Percentiles rank a stretch among this genome's conserved stretches.
phyloP scores from a whole-genome alignment of 83 land plant species.

The Isoetes engelmannii region DNA sequence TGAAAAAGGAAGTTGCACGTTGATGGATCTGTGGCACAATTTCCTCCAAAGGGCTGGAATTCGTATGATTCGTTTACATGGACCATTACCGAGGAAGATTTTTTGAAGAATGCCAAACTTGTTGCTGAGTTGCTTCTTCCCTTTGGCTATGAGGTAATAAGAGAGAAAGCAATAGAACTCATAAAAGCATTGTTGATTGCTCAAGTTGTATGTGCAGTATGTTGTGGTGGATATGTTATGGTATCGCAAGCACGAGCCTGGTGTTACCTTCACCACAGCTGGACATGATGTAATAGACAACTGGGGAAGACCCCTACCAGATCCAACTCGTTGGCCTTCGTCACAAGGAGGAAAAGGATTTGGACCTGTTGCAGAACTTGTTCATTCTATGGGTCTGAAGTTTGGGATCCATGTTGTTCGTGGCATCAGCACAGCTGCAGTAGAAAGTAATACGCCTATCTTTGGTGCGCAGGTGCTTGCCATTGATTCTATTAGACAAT shows the following conservation, averaged over 20 bases:
- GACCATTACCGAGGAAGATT: constrained; percentile 28
- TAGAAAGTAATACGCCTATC: constrained; percentile 10
- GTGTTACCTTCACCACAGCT: background rate
- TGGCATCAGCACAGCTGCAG: constrained; percentile 9
- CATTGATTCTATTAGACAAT: too few relatives aligned
- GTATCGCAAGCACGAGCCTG: constrained; percentile 5
- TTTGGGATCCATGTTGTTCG: constrained; percentile 13
- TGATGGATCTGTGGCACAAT: constrained; percentile 10
- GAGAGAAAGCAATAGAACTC: too few relatives aligned
- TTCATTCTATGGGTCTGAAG: constrained; percentile 10
- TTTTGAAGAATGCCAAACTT: constrained; percentile 23
- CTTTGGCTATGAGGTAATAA: constrained; percentile 31
- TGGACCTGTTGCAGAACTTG: constrained; percentile 9
- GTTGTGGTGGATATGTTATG: constrained; percentile 11
- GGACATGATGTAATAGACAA: constrained; percentile 8
- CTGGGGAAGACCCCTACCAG: constrained; percentile 13
- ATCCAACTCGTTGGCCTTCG: constrained; percentile 12
- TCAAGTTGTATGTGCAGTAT: constrained; percentile 4
- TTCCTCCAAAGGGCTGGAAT: constrained; percentile 37
- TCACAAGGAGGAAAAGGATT: constrained; percentile 13
- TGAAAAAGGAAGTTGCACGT: too few relatives aligned
- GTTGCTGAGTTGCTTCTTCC: constrained; percentile 20
- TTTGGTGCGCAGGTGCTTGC: constrained; percentile 6
- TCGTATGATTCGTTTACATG: constrained; percentile 34
- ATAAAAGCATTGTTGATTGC: too few relatives aligned